Evolutionary conservation across 2,329 filamentous ascomycete genomes (phyloP), one percentile per base, ranked within the genome.

Genomic region (Fonsecaea erecta): DNA sequence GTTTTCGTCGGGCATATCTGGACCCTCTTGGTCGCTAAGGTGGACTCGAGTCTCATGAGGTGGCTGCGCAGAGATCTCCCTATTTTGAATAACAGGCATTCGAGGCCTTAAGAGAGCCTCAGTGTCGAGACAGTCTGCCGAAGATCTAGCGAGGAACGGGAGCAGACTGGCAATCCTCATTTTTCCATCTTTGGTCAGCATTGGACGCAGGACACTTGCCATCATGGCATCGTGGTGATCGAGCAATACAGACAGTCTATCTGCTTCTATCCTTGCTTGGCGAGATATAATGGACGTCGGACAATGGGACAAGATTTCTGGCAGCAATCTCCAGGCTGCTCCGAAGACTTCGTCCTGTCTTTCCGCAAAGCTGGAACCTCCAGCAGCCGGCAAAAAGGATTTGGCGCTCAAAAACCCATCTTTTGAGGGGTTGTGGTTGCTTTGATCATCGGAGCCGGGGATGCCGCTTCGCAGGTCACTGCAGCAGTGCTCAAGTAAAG

Each of bases 201-300:
- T 86, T 0, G 92, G 91, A 76, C 95, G 92, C 65, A 97, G 80
- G 12, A 96, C 88, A 75, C 92, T 94, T 5, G 92, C 87, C 11
- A 95, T 74, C 85, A 97, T 91, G 48, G 90, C 89, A 34, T 88
- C 82, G 73, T 87, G 88, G 75, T 89, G 84, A 65, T 84, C 83
- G 4, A 83, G 85, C 24, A 97, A 79, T 62, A 97, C 89, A 21
- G 92, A 90, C 2, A 91, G 91, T 69, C 91, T 90, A 73, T 97
- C 92, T 68, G 97, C 83, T 55, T 92, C 86, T 11, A 88, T 85
- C 59, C 94, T 54, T 18, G 46, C 52, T 24, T 63, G 60, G 6
- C 56, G 48, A n/a, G 90, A 85, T 40, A 83, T 56, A 86, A 82
- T 62, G 90, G 86, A 1, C 89, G 87, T 2, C 95, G 77, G 63